Evolutionary conservation across 176 grass and related monocot genomes (phyloP), one percentile per base, ranked within the genome.

Genomic region (Microstegium vimineum): DNA sequence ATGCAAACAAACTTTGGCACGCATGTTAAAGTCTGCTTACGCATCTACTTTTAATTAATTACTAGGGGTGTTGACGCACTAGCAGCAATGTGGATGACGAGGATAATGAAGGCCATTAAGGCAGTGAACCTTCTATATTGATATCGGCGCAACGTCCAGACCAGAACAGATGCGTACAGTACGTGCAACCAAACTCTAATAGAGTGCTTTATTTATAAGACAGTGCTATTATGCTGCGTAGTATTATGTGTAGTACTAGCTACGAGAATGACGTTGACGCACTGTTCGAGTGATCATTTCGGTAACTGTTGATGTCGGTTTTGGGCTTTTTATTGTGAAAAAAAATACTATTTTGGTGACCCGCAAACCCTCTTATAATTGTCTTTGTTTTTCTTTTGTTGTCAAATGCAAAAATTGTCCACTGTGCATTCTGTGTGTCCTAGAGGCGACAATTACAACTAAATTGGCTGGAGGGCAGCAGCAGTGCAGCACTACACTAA

Each of bases 1-100:
- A 90, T 78, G 74, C 74, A 63, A 68, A 86, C 82, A 76, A 90
- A 77, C 78, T 88, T 88, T 95, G 88, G 69, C 82, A 86, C 93
- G 85, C 71, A 88, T 74, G 82, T 41, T 73, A 90, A 83, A 90
- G 83, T 82, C 68, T 38, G 88, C 83, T 79, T 85, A 90, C 80
- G 90, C 81, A 92, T 26, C 34, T 28, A 37, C 54, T 84, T 82
- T 69, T 1, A 2, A 32, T 76, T 79, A 83, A 60, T 37, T 83
- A 88, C 77, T 76, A 82, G 71, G 66, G 90, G 68, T 92, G 71
- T 74, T 83, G 60, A 89, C 66, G 46, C 93, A 92, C 88, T 84
- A 92, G 76, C 76, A 9, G 3, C 71, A 81, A 86, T 78, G 91
- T 82, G 85, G 88, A 73, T 86, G 80, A 77, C 59, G 57, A 14